Base-by-base conservation (phyloP, 495 filamentous ascomycete species). In the Neurospora terricola region DNA sequence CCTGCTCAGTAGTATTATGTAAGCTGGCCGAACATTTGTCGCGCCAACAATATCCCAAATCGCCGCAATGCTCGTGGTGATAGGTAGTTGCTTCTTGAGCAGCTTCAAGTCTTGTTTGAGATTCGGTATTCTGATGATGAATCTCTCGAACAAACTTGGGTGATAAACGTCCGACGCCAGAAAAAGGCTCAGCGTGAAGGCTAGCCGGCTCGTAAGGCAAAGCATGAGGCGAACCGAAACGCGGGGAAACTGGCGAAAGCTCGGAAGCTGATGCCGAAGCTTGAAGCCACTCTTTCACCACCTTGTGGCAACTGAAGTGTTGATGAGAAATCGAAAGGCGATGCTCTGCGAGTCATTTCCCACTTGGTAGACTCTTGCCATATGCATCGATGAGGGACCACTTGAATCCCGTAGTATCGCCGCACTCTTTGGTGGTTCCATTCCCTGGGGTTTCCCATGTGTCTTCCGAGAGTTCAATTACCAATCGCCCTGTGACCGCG, bases 401-500 rank as follows among this genome's bases (percentile, higher is more conserved):
- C 7, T 48, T 10, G n/a, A 48, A 27, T 23, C 48, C 21, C 11
- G 48, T 59, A 14, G 11, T 30, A 59, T 59, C 43, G 43, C 43
- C 43, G 43, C 43, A 11, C 43, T 27, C 21, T 23, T 10, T 45
- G n/a, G 10, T 21, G 9, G 11, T 27, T 21, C 16, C 18, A 9
- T 48, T 48, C 23, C 45, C n/a, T 6, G 16, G 12, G 4, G 39
- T 39, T 12, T 39, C 12, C 38, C 11, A 1, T n/a, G 42, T 5
- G 40, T n/a, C 14, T 21, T 9, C 5, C 30, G 30, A n/a, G 7
- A 27, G 21, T 30, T 62, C 2, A 27, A 27, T 62, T 62, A 30
- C 27, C 54, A 62, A 62, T 34, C 42, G 54, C 73, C 71, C 71
- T 73, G 75, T 77, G 73, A 77, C 66, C 73, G 73, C 75, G 69